Evolutionary conservation across 1,284 basidiomycete genomes (phyloP), one percentile per base, ranked within the genome.

Genomic region (Malassezia dermatis): DNA sequence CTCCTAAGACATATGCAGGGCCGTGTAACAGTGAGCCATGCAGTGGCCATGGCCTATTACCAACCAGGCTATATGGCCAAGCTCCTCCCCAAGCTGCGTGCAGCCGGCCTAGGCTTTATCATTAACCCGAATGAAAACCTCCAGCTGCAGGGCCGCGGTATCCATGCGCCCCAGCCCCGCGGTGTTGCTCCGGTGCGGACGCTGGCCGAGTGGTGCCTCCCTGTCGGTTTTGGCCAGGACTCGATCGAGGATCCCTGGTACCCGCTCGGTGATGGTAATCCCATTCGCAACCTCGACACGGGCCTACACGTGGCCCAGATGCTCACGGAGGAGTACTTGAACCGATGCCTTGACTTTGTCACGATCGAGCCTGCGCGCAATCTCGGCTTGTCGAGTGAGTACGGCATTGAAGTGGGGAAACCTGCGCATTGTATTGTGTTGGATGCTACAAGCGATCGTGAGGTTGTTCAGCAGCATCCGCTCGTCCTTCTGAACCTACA

Each of bases 211-310:
- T 45, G 43, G 28, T 28, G 43, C 19, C n/a, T 45, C 6, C 26
- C 28, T 11, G 43, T 45, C 11, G 43, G 27, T 6, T 45, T 45
- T 32, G 27, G 43, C 15, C 43, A 45, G 19, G 43, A 45, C 43
- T 45, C 43, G 28, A 45, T 45, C 30, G 43, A 45, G 43, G 43
- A 45, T 32, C 43, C 43, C 10, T 45, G 43, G 43, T 45, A 45
- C 43, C 43, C 43, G 7, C 11, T 45, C 8, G 43, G 43, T 6
- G 27, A 30, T 17, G 43, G 43, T 15, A 45, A 45, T 19, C 43
- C 43, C n/a, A 13, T 45, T 7, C 43, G 43, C 19, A 45, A 45
- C 11, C 30, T 45, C n/a, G 43, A 45, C n/a, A 32, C 43, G 19
- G 43, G 43, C 21, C 28, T 45, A 24, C 43, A 45, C 23, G 43